Percentiles rank a stretch among this genome's conserved stretches.
Conservation (phyloP, 805 yeast genomes). For the Metschnikowia lunata region DNA sequence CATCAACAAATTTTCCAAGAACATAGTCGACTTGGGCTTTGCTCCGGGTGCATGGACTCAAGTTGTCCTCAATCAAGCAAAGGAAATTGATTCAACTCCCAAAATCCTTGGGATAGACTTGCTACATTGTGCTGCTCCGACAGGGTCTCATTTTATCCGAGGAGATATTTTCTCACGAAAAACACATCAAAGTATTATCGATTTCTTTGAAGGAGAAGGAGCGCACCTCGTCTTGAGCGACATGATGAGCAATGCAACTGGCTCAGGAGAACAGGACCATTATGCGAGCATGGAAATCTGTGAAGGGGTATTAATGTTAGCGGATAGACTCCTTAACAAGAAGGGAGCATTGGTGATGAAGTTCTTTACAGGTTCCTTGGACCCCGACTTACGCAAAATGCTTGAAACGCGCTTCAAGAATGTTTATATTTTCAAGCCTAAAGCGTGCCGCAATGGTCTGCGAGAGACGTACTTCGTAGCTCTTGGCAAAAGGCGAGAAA, state of each 20-base stretch:
- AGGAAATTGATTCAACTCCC: conserved; percentile 4
- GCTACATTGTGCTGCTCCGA: conserved; percentile 32
- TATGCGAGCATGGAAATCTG: conserved; percentile 83
- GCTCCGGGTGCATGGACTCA: conserved; percentile 35
- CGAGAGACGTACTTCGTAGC: conserved; percentile 81
- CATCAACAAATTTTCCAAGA: conserved; percentile 46
- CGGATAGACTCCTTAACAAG: conserved; percentile 63
- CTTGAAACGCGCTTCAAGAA: conserved; percentile 54
- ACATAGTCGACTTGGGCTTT: conserved; percentile 71
- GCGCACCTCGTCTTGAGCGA: conserved; percentile 53
- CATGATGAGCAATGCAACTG: conserved; percentile 94
- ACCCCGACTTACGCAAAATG: conserved; percentile 54
- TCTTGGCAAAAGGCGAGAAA: conserved; percentile 34
- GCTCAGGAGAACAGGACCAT: conserved; percentile 78
- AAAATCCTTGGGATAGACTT: conserved; percentile 30
- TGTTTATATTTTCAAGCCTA: conserved; percentile 74
- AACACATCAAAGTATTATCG: conserved; percentile 55
- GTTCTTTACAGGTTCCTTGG: conserved; percentile 81
- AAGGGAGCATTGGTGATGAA: conserved; percentile 80
- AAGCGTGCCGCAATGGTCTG: conserved; percentile 73
- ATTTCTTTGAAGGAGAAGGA: conserved; percentile 39
- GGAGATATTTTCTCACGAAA: conserved; percentile 36
- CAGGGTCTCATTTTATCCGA: conserved; percentile 34
- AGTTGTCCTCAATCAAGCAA: conserved; percentile 20
- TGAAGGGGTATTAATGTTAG: conserved; percentile 80